Evolutionary conservation across 2,329 filamentous ascomycete species (phyloP), one percentile per base, ranked within the genome.

Genomic region (Penicillium paneum): DNA sequence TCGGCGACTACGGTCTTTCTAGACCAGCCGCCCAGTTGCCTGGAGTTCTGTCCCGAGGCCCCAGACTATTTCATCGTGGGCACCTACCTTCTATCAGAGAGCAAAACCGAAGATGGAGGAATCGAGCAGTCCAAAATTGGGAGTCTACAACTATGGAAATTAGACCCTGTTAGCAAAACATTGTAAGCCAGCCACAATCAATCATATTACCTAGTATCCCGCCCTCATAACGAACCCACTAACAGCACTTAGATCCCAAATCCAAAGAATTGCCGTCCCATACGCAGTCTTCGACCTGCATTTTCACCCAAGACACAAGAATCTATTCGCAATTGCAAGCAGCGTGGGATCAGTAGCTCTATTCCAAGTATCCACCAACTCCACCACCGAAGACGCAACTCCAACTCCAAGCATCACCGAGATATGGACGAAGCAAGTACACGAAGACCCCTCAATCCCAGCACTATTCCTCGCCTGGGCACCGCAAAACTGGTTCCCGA

Each of bases 281-380:
- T 90, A 86, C 49, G 92, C 90, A 6, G 81, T 97, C 28, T 81
- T 97, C 49, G 92, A 97, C 69, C 77, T 97, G 29, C 90, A 92
- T 63, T 97, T 97, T 71, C 84, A 87, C 56, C 83, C 82, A 1
- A 67, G 74, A 48, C 70, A 78, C 49, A 74, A 72, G 46, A 78
- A 80, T 29, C 74, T 88, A 3, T 80, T 96, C 49, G 91, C 85
- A 10, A 84, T 87, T 3, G 90, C 90, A 8, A 90, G 89, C 1
- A 96, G 91, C 58, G 90, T 88, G 70, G 59, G 74, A 87, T 41
- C 64, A 17, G 64, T 73, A 2, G 61, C 70, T 5, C 56, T 78
- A 8, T 78, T 78, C 42, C 64, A 70, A 13, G 57, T 72, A 35
- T 59, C 62, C 38, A 10, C 55, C 29, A 24, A 39, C 13, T 46